These are phyloP conservation scores for Plectosphaerella sp. DNA, from an alignment of 2,329 filamentous ascomycete species.

Conservation along the genomic window DNA sequence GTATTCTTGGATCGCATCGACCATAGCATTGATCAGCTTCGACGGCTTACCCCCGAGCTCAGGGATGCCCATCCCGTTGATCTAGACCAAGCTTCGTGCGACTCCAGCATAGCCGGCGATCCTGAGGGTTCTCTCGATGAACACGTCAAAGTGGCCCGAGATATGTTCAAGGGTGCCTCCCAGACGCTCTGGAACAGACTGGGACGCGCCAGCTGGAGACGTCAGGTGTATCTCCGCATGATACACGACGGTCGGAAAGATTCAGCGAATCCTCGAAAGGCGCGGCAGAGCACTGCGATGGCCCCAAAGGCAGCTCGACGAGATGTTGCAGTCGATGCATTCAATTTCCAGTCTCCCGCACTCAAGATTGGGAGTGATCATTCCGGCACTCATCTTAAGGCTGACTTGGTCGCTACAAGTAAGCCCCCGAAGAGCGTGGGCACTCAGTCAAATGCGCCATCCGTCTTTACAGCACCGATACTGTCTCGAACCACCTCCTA, in stretches of 20 bases:
- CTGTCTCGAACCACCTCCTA: background rate
- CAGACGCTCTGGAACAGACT: background rate
- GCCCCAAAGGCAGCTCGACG: background rate
- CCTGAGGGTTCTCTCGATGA: background rate
- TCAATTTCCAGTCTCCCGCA: constrained; percentile 4
- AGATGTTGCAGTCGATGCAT: constrained; percentile 3
- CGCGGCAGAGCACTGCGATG: background rate
- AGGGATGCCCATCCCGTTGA: constrained; percentile 1
- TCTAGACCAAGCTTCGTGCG: background rate
- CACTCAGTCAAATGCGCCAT: background rate
- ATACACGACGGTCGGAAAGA: background rate
- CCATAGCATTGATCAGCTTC: background rate
- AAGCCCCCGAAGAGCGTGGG: background rate
- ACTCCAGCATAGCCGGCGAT: background rate
- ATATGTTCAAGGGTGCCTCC: constrained; percentile 1
- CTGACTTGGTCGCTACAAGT: background rate
- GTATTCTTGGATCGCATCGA: background rate
- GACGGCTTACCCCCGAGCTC: background rate
- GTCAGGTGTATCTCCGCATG: background rate
- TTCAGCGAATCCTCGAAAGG: background rate
- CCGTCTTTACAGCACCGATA: background rate
- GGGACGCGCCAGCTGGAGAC: constrained; percentile 4
- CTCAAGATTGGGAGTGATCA: background rate
- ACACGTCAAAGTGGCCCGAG: background rate
- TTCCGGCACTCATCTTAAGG: background rate